Percentiles rank a stretch among this genome's conserved stretches.
Evolutionary conservation across 1,139 yeast genomes (phyloP).

Genomic region (Yamadazyma siamensis): DNA sequence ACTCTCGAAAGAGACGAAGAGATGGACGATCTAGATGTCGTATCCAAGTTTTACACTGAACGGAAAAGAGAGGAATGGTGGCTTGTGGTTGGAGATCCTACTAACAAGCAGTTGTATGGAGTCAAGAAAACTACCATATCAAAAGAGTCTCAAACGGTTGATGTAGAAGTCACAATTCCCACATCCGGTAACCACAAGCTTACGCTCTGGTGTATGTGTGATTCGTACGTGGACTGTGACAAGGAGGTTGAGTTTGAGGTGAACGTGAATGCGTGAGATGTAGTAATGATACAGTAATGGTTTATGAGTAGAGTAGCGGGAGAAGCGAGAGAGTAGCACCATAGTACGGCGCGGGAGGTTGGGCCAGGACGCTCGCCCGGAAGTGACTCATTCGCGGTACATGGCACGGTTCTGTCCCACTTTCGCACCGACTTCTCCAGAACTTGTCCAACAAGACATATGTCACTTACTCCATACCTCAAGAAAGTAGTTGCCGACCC

Average conservation of each 20-base stretch:
- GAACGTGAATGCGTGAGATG: constrained; percentile 8
- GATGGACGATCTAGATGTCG: constrained; percentile 62
- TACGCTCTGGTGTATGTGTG: constrained; percentile 85
- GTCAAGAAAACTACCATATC: constrained; percentile 62
- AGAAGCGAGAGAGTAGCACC: too few species aligned
- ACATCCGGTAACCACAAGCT: constrained; percentile 58
- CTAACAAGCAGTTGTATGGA: constrained; percentile 62
- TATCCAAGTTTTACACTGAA: constrained; percentile 53
- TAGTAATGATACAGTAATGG: too few species aligned
- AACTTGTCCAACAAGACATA: too few species aligned
- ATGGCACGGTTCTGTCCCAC: too few species aligned
- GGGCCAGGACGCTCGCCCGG: too few species aligned
- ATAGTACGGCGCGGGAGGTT: too few species aligned
- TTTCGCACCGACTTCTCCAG: too few species aligned
- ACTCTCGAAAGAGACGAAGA: constrained; percentile 71
- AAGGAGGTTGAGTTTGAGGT: constrained; percentile 54
- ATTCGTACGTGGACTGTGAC: constrained; percentile 87
- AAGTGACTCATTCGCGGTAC: too few species aligned
- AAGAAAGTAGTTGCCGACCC: constrained; percentile 59
- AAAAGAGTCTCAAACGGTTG: constrained; percentile 51
- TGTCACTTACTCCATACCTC: constrained; percentile 56
- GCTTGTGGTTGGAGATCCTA: constrained; percentile 73
- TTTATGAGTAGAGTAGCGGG: too few species aligned
- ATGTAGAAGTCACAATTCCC: constrained; percentile 57
- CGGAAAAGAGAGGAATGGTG: constrained; percentile 81